Conservation (phyloP, 768 basidiomycete genomes). For the Phaeolepiota aurea region DNA sequence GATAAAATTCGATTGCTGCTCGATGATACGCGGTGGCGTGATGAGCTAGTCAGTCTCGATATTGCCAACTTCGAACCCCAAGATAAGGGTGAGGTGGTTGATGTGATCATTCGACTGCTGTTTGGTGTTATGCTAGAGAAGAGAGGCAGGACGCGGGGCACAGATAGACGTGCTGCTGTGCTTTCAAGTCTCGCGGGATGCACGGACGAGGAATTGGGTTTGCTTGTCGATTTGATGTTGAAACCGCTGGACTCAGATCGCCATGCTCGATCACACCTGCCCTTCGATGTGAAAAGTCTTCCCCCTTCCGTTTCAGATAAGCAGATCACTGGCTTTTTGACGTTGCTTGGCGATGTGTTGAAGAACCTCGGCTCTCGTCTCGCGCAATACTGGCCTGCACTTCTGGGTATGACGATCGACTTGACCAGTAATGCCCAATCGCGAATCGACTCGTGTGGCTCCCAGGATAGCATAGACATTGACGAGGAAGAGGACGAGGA, state of each 20-base stretch:
- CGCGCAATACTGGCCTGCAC: constrained; percentile 59
- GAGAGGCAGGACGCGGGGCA: constrained; percentile 58
- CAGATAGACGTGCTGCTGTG: constrained; percentile 67
- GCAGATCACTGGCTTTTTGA: constrained; percentile 81
- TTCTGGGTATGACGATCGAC: constrained; percentile 63
- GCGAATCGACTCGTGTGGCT: constrained; percentile 30
- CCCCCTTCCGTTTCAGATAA: constrained; percentile 33
- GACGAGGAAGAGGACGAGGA: constrained; percentile 13
- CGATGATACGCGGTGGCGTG: constrained; percentile 85
- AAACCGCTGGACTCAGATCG: constrained; percentile 46
- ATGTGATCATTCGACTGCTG: constrained; percentile 64
- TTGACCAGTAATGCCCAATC: constrained; percentile 59
- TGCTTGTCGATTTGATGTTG: constrained; percentile 86
- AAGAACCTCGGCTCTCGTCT: constrained; percentile 74
- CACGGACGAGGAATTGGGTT: constrained; percentile 59
- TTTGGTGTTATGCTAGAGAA: constrained; percentile 87
- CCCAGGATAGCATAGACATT: constrained; percentile 20
- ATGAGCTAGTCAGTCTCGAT: constrained; percentile 70
- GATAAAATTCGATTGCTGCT: constrained; percentile 64
- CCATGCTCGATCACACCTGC: constrained; percentile 10
- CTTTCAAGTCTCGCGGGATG: constrained; percentile 65
- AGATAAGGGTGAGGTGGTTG: constrained; percentile 60
- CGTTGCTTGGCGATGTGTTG: constrained; percentile 76
- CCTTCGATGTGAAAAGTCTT: constrained; percentile 19
- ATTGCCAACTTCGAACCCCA: constrained; percentile 42